These are phyloP conservation scores for Boletales sp. DNA, from an alignment of 768 basidiomycete species.

Conservation along the genomic window DNA sequence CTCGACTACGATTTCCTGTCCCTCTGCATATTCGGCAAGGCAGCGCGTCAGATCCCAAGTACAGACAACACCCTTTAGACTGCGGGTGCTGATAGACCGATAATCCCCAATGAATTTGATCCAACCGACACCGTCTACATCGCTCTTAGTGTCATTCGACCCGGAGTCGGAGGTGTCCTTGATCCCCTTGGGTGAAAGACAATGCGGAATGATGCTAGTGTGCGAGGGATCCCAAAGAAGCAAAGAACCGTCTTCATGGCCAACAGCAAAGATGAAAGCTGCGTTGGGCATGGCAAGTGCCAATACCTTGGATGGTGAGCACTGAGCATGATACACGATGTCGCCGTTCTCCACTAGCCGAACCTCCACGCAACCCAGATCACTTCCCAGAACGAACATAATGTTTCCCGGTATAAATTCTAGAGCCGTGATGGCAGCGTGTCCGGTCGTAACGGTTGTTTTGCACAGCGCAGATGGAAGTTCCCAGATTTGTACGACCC, in stretches of 20 bases:
- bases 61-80: slow-evolving; percentile 9
- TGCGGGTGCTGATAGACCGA: slow-evolving; percentile 10
- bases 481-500: slow-evolving; percentile 18
- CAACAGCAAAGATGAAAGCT: slow-evolving; percentile 9
- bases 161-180: background rate
- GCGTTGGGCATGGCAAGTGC: slow-evolving; percentile 10
- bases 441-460: slow-evolving; percentile 8
- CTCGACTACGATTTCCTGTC: background rate
- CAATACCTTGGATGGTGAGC: slow-evolving; percentile 6
- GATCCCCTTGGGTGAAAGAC: background rate
- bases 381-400: slow-evolving; percentile 9
- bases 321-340: slow-evolving; percentile 3
- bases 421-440: slow-evolving; percentile 9
- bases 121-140: slow-evolving; percentile 5
- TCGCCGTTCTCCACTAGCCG: slow-evolving; percentile 13
- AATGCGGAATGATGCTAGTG: slow-evolving; percentile 1
- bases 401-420: slow-evolving; percentile 11
- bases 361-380: slow-evolving; percentile 10
- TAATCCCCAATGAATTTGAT: slow-evolving; percentile 9
- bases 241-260: slow-evolving; percentile 12
- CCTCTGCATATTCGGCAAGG: slow-evolving; percentile 4
- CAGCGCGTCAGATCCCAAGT: slow-evolving; percentile 15
- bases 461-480: slow-evolving; percentile 7
- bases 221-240: slow-evolving; percentile 16
- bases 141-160: background rate